These are phyloP conservation scores for Termitomyces sp. DNA, from an alignment of 768 basidiomycete genomes.

Conservation along the genomic window DNA sequence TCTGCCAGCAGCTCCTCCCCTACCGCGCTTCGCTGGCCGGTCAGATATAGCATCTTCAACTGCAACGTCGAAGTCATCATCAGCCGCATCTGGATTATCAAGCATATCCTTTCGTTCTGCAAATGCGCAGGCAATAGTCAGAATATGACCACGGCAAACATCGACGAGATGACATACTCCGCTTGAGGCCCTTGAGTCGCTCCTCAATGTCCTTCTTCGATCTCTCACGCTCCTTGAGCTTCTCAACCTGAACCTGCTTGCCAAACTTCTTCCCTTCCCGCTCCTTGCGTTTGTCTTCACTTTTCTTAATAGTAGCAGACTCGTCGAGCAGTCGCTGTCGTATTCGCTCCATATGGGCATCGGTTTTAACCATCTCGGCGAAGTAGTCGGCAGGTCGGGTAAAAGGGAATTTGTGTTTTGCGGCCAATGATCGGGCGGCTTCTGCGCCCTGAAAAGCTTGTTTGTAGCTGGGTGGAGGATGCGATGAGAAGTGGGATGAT, in stretches of 20 bases:
- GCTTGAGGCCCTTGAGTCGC: slow-evolving; percentile 77
- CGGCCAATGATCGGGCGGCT: slow-evolving; percentile 69
- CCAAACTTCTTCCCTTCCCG: slow-evolving; percentile 97
- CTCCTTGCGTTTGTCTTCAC: slow-evolving; percentile 87
- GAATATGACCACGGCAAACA: not conserved
- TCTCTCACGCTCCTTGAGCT: slow-evolving; percentile 82
- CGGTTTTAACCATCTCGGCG: slow-evolving; percentile 98
- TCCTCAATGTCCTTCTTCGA: slow-evolving; percentile 93
- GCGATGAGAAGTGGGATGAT: not conserved
- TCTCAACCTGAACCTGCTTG: slow-evolving; percentile 95
- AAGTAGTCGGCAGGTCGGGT: slow-evolving; percentile 92
- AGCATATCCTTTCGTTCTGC: slow-evolving; percentile 82
- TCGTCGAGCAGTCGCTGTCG: slow-evolving; percentile 89
- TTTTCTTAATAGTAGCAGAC: slow-evolving; percentile 78
- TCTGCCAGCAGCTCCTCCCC: slow-evolving; percentile 34
- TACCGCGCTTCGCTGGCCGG: slow-evolving; percentile 54
- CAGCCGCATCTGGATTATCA: slow-evolving; percentile 54
- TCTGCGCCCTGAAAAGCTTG: slow-evolving; percentile 86
- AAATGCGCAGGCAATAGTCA: not conserved
- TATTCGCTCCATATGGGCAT: slow-evolving; percentile 96
- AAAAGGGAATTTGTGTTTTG: slow-evolving; percentile 76
- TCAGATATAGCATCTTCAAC: slow-evolving; percentile 86
- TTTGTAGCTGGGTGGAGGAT: slow-evolving; percentile 67
- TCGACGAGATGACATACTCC: slow-evolving; percentile 52
- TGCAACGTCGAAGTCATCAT: slow-evolving; percentile 80